phyloP scores from a whole-genome alignment of 2,329 filamentous ascomycete genomes.

The Penicillium decumbens region DNA sequence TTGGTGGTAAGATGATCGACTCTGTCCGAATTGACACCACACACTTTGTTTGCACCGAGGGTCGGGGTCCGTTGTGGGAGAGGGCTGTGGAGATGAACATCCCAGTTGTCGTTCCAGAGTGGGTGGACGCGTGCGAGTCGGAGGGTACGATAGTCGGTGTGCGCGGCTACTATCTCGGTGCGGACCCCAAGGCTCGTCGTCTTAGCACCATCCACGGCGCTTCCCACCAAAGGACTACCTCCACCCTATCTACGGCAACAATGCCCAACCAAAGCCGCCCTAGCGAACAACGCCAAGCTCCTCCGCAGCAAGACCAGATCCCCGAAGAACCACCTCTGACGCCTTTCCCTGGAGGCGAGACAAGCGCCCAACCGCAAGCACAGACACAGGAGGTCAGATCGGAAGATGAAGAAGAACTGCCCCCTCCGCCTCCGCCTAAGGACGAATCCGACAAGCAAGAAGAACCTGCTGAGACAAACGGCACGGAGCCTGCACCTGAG shows the following conservation, averaged over 20 bases:
- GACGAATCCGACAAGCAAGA: constrained; percentile 22
- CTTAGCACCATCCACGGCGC: constrained; percentile 37
- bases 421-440: constrained; percentile 30
- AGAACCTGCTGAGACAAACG: constrained; percentile 17
- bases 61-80: constrained; percentile 84
- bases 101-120: constrained; percentile 91
- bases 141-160: constrained; percentile 91
- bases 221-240: constrained; percentile 33
- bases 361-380: constrained; percentile 27
- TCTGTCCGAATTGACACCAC: constrained; percentile 93
- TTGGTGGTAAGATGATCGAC: constrained; percentile 88
- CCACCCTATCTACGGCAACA: constrained; percentile 27
- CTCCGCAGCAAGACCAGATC: constrained; percentile 22
- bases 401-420: constrained; percentile 24
- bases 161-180: constrained; percentile 92
- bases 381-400: constrained; percentile 27
- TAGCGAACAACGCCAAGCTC: constrained; percentile 23
- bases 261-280: constrained; percentile 22
- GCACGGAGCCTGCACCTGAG: constrained; percentile 6
- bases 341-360: constrained; percentile 33
- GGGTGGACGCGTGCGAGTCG: constrained; percentile 93
- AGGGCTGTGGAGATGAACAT: constrained; percentile 98
- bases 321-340: constrained; percentile 28
- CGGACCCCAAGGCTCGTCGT: constrained; percentile 61
- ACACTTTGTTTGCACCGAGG: constrained; percentile 95